phyloP scores from a whole-genome alignment of 176 grass and related monocot genomes.

The Cenchrus purpureus region DNA sequence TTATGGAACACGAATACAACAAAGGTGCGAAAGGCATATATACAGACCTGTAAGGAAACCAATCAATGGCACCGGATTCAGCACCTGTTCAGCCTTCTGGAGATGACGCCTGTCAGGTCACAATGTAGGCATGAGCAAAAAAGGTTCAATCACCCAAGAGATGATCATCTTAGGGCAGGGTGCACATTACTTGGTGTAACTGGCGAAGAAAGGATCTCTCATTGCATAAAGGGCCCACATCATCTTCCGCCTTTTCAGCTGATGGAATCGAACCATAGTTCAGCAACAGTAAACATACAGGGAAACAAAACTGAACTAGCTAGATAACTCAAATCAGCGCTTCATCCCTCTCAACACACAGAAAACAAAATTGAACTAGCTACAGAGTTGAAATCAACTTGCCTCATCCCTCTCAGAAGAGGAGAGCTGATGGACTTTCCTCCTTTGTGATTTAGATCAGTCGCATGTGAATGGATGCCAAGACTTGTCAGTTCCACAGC shows the following conservation, averaged over 20 bases:
- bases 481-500: conserved; percentile 81
- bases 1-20: neutral
- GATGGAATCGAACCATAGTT: conserved; percentile 23
- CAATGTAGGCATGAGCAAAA: conserved; percentile 30
- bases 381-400: conserved; percentile 47
- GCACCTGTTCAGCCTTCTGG: conserved; percentile 65
- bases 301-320: conserved; percentile 18
- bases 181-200: conserved; percentile 69
- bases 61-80: conserved; percentile 75
- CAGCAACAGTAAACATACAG: conserved; percentile 23
- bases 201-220: conserved; percentile 95
- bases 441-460: conserved; percentile 48
- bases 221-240: conserved; percentile 88
- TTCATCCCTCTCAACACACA: conserved; percentile 74
- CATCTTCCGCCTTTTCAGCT: conserved; percentile 95
- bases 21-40: neutral
- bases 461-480: conserved; percentile 72
- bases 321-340: conserved; percentile 47
- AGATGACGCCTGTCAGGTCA: conserved; percentile 68
- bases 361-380: conserved; percentile 25
- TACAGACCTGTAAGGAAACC: conserved; percentile 73
- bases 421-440: conserved; percentile 74
- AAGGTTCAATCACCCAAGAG: neutral
- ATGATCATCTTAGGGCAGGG: neutral
- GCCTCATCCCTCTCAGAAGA: conserved; percentile 86